A percentile compares a stretch with the other conserved stretches of the same genome.
Conservation (phyloP, 2,329 filamentous ascomycete genomes). For the Pseudopithomyces maydicus region DNA sequence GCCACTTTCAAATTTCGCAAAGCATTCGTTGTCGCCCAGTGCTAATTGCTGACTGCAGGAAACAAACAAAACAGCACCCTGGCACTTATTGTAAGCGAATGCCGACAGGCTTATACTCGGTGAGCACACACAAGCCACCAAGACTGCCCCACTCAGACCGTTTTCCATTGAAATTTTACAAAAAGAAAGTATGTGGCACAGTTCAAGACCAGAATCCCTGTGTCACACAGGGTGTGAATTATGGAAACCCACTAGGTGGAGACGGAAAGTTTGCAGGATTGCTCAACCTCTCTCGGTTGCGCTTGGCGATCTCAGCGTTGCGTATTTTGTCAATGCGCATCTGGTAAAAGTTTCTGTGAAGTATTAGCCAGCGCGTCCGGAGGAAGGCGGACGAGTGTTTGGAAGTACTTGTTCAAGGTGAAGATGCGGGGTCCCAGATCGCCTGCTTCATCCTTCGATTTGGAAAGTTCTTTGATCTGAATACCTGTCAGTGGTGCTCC, state of each 20-base stretch:
- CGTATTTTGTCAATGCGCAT: slow-evolving; percentile 80
- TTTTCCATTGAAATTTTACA: slow-evolving; percentile 1
- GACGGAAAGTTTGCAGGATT: slow-evolving; percentile 84
- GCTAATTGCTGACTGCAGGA: slow-evolving; percentile 43
- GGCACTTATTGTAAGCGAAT: slow-evolving; percentile 4
- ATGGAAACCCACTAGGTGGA: slow-evolving; percentile 68
- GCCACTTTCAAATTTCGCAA: slow-evolving; percentile 9
- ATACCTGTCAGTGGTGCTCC: slow-evolving; percentile 11
- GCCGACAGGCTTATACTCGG: slow-evolving; percentile 12
- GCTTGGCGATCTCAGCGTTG: slow-evolving; percentile 77
- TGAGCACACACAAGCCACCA: slow-evolving; percentile 20
- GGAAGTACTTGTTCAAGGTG: slow-evolving; percentile 73
- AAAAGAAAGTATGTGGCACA: background rate
- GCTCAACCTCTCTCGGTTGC: slow-evolving; percentile 78
- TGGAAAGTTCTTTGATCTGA: slow-evolving; percentile 55
- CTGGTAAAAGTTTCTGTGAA: slow-evolving; percentile 77
- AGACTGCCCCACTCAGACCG: slow-evolving; percentile 16
- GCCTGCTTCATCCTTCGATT: slow-evolving; percentile 49
- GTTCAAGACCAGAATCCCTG: too few relatives aligned
- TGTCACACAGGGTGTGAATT: background rate
- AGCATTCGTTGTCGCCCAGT: slow-evolving; percentile 19
- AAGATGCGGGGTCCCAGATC: slow-evolving; percentile 81
- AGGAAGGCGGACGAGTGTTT: background rate
- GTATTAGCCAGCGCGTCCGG: background rate
- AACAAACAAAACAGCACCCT: background rate